phyloP scores from a whole-genome alignment of 371 early-diverging fungal genomes.

The Paraphysoderma sedebokerense region DNA sequence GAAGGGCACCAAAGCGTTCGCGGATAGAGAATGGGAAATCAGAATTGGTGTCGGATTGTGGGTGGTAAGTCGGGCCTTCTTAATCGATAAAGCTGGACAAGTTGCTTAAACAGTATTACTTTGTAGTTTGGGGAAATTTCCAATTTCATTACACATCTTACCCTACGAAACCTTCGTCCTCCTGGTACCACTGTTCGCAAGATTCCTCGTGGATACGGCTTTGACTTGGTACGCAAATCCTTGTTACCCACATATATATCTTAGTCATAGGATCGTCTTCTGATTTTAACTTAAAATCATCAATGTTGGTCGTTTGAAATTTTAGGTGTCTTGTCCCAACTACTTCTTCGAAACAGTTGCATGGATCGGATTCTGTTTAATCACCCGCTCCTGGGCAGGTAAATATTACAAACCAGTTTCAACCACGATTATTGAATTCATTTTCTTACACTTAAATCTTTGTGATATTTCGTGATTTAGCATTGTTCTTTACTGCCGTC shows the following conservation, averaged over 20 bases:
- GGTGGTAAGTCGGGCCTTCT: conserved; percentile 26
- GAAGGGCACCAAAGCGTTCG: conserved; percentile 14
- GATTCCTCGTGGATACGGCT: conserved; percentile 89
- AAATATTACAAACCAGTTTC: conserved; percentile 7
- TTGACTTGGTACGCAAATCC: conserved; percentile 45
- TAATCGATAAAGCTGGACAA: not conserved
- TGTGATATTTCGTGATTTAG: no score
- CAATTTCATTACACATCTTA: conserved; percentile 68
- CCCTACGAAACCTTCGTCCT: conserved; percentile 80
- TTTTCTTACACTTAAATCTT: conserved; percentile 2
- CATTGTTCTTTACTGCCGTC: conserved; percentile 59
- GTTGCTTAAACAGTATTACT: not conserved
- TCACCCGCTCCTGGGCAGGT: conserved; percentile 61
- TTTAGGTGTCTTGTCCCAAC: conserved; percentile 71
- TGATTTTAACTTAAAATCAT: no score
- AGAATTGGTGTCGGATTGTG: conserved; percentile 43
- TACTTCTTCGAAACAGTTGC: conserved; percentile 79
- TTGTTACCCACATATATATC: no score
- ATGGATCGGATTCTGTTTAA: conserved; percentile 56
- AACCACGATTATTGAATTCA: not conserved
- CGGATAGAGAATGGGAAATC: conserved; percentile 21
- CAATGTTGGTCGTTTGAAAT: no score
- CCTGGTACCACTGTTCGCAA: conserved; percentile 70
- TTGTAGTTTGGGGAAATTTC: conserved; percentile 27
- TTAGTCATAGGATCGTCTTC: no score